Evolutionary conservation across 768 basidiomycete species (phyloP), one percentile per base, ranked within the genome.

Genomic region (Suillus tomentosus): DNA sequence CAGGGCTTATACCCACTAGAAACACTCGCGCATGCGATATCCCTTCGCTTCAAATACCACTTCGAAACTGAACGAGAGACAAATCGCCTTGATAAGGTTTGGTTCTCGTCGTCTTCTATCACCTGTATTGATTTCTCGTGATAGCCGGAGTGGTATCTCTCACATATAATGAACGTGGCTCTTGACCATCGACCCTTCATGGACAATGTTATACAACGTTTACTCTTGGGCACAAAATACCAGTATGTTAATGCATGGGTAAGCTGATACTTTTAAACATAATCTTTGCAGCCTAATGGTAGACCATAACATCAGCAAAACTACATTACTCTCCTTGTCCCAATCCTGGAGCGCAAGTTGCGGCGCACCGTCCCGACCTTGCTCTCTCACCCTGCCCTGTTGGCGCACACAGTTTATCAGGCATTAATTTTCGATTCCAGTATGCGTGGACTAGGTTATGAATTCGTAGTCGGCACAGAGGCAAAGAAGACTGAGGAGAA

Each of bases 131-230:
- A 54, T 61, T 43, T 1, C n/a, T 34, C 40, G 61, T 27, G 51
- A 27, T 71, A 96, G 94, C 96, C 97, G 1, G 97, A 99, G 75
- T 99, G 96, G 94, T 98, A 94, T 71, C 92, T 99, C 73, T 90
- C 94, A 3, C 93, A 98, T 73, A 80, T 99, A 27, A 82, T 93
- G 56, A 96, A 99, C 72, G 85, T 91, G 64, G 84, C 87, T 14
- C 93, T 95, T 68, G 92, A 96, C 63, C 95, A 98, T 65, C 82
- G 85, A 31, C 75, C 81, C 2, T 96, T 98, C 75, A 87, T 97
- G 83, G 87, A 91, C 57, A 78, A 77, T 10, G 80, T 90, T 51
- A 78, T 96, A 22, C 95, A 96, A 73, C 81, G 78, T 36, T 73
- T 98, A 3, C 73, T 97, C 31, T 76, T 83, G 3, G 76, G 81